These are phyloP conservation scores for Hyphopichia fennica DNA, from an alignment of 1,139 yeast species.

Conservation along the genomic window DNA sequence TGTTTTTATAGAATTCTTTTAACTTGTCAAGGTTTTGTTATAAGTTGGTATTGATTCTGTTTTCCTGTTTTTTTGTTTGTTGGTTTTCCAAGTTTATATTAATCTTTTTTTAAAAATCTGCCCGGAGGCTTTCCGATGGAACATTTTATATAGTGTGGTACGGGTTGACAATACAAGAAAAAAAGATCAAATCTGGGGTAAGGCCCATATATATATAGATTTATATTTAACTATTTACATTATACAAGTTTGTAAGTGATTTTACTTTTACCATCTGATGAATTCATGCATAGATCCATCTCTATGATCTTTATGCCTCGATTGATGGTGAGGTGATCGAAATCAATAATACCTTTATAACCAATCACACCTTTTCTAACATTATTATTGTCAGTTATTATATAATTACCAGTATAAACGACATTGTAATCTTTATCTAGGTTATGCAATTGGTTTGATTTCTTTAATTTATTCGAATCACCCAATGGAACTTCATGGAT, in stretches of 20 bases:
- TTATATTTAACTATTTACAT: not conserved
- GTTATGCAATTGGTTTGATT: conserved; percentile 9
- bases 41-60: no score
- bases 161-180: not conserved
- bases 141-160: not conserved
- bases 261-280: conserved; percentile 3
- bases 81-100: no score
- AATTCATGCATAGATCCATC: conserved; percentile 12
- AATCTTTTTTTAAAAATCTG: no score
- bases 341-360: conserved; percentile 34
- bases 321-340: conserved; percentile 31
- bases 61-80: no score
- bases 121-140: not conserved
- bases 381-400: conserved; percentile 18
- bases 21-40: no score
- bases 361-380: conserved; percentile 17
- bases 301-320: conserved; percentile 29
- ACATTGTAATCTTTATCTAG: conserved; percentile 22
- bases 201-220: not conserved
- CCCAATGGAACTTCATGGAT: conserved; percentile 22
- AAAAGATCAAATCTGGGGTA: not conserved
- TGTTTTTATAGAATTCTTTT: no score
- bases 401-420: conserved; percentile 23
- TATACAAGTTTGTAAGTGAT: conserved; percentile 9
- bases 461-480: conserved; percentile 6